Conservation (phyloP, 2,329 filamentous ascomycete genomes). For the Ambrosiella xylebori region DNA sequence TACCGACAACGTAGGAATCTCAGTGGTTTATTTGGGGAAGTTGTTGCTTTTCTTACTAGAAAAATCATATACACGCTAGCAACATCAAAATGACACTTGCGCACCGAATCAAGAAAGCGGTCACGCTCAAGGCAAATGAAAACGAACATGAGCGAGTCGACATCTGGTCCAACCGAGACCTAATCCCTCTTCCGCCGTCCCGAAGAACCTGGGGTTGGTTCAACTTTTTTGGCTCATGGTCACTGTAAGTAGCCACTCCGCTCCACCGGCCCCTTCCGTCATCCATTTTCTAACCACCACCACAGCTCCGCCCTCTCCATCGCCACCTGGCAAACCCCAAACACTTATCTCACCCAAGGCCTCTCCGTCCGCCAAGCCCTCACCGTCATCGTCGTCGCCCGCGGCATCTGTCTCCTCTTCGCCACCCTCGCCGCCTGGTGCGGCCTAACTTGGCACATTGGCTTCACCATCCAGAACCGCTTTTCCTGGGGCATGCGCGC, state of each 20-base stretch:
- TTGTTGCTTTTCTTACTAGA: too few relatives aligned
- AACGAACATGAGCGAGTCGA: slow-evolving; percentile 28
- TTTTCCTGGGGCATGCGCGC: slow-evolving; percentile 32
- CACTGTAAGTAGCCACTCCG: slow-evolving; percentile 18
- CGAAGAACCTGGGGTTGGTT: slow-evolving; percentile 31
- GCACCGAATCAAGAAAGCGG: slow-evolving; percentile 18
- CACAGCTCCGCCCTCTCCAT: slow-evolving; percentile 21
- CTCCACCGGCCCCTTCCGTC: neutral
- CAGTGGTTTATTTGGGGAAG: neutral
- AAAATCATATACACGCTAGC: neutral
- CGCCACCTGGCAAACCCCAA: slow-evolving; percentile 30
- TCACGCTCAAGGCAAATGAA: slow-evolving; percentile 24
- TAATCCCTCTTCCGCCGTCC: slow-evolving; percentile 25
- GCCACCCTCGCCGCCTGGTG: slow-evolving; percentile 29
- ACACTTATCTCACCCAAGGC: slow-evolving; percentile 28
- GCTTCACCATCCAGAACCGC: slow-evolving; percentile 32
- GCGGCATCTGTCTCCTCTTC: slow-evolving; percentile 26
- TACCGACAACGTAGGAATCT: neutral
- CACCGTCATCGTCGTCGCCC: slow-evolving; percentile 28
- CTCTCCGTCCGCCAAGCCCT: slow-evolving; percentile 31
- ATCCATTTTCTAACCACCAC: neutral
- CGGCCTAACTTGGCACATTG: slow-evolving; percentile 32
- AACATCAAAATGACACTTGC: neutral
- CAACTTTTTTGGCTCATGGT: slow-evolving; percentile 24
- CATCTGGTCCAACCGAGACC: slow-evolving; percentile 31